Evolutionary conservation across 73 alveolate species (phyloP), one percentile per base, ranked within the genome.

Genomic region (Breviolum minutum): DNA sequence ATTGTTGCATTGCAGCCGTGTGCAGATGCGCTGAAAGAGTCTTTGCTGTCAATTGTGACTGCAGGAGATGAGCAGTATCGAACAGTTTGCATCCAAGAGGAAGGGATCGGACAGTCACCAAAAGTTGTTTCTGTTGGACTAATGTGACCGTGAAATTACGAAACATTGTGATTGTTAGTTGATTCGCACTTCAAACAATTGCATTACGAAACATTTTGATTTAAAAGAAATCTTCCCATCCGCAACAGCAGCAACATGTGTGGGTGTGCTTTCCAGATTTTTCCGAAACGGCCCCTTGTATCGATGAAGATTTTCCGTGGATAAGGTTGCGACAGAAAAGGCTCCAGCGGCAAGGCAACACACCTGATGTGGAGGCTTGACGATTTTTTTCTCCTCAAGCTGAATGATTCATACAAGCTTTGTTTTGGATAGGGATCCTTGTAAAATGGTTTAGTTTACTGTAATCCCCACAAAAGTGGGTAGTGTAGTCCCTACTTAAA

Each of bases 1-100:
- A 13, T 22, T 1, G 83, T 9, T 22, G n/a, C 17, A 73, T 19
- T 73, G 83, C 17, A 14, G 24, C 77, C 77, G 1, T 68, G 3
- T 68, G 77, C 77, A 68, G n/a, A 68, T 17, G 24, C 24, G 77
- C 77, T 22, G 24, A 68, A 6, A 17, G 77, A 14, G 24, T 22
- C 4, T 68, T 68, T 14, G 17, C 24, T 68, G n/a, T 17, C n/a
- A 1, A 68, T 22, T 22, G n/a, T 4, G 77, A 68, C 77, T 17
- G 77, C 77, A 73, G 86, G 86, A 77, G 64, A 77, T 77, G 86
- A 77, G 86, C 86, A 77, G 63, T 63, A 77, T 77, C 86, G 86
- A 77, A 77, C n/a, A 77, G 86, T 27, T n/a, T 30, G 63, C 26
- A 29, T 27, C 63, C 63, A 1, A 77, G 63, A n/a, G 30, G 61